Conservation (phyloP, 2,329 filamentous ascomycete genomes). For the Colletotrichum eremochloae region DNA sequence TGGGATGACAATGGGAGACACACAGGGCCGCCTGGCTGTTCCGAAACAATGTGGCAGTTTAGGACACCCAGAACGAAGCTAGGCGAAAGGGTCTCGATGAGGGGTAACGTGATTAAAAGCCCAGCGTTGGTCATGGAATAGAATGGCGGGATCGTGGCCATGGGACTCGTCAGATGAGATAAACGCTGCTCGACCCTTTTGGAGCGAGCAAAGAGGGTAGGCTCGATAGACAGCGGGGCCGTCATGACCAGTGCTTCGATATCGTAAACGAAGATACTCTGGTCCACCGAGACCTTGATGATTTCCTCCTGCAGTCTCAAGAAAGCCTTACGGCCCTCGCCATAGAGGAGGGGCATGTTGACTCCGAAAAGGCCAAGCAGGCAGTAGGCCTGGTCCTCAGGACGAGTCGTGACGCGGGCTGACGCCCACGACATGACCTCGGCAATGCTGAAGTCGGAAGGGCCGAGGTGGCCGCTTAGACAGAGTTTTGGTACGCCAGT, state of each 20-base stretch:
- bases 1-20: slow-evolving; percentile 15
- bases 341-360: slow-evolving; percentile 54
- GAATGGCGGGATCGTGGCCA: slow-evolving; percentile 4
- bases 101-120: slow-evolving; percentile 10
- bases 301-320: slow-evolving; percentile 53
- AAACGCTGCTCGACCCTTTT: not conserved
- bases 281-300: slow-evolving; percentile 50
- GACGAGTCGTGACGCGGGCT: slow-evolving; percentile 47
- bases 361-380: slow-evolving; percentile 53
- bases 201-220: slow-evolving; percentile 1
- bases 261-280: slow-evolving; percentile 51
- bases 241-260: not conserved
- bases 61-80: slow-evolving; percentile 5
- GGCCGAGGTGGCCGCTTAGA: not conserved
- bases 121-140: slow-evolving; percentile 21
- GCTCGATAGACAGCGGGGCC: not conserved
- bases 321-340: slow-evolving; percentile 53
- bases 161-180: not conserved
- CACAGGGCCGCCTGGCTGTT: not conserved
- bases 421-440: slow-evolving; percentile 54
- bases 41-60: not conserved
- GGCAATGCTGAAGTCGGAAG: slow-evolving; percentile 44
- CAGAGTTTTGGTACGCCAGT: not conserved
- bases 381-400: slow-evolving; percentile 52
- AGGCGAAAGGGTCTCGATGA: not conserved